Evolutionary conservation across 1,284 basidiomycete species (phyloP).

Genomic region (Ceratobasidium papillatum): DNA sequence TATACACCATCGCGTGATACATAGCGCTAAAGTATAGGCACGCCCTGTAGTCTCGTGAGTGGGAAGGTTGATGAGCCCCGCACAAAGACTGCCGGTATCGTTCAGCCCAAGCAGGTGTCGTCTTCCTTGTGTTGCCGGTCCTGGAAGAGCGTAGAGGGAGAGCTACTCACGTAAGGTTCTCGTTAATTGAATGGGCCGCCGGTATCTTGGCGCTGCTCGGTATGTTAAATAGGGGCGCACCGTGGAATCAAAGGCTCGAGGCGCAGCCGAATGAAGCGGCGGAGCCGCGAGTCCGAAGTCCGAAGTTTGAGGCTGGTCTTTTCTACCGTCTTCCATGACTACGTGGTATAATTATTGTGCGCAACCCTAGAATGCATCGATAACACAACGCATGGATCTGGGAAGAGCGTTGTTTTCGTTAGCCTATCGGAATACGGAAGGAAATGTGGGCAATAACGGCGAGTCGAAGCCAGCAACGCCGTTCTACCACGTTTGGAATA

Average conservation of each 20-base stretch:
- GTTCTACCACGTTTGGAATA: too few species aligned
- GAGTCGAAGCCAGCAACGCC: too few species aligned
- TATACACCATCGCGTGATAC: neutral
- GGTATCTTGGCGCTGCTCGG: neutral
- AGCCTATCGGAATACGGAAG: too few species aligned
- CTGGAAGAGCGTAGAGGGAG: neutral
- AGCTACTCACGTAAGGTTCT: neutral
- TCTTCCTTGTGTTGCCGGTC: neutral
- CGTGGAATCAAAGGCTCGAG: neutral
- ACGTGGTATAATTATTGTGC: neutral
- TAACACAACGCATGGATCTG: neutral
- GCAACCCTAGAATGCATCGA: neutral
- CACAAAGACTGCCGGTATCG: neutral
- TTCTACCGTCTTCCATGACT: too few species aligned
- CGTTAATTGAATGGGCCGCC: neutral
- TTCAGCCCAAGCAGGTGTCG: neutral
- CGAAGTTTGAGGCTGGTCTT: neutral
- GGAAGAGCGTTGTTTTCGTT: too few species aligned
- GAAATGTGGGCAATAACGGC: too few species aligned
- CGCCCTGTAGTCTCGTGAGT: neutral
- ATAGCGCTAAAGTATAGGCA: neutral
- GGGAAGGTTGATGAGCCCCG: neutral
- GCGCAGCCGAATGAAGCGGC: neutral
- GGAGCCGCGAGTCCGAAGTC: neutral
- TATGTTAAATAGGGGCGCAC: neutral